Base-by-base conservation (phyloP, 106 monocot genomes). In the Dactylorhiza incarnata region DNA sequence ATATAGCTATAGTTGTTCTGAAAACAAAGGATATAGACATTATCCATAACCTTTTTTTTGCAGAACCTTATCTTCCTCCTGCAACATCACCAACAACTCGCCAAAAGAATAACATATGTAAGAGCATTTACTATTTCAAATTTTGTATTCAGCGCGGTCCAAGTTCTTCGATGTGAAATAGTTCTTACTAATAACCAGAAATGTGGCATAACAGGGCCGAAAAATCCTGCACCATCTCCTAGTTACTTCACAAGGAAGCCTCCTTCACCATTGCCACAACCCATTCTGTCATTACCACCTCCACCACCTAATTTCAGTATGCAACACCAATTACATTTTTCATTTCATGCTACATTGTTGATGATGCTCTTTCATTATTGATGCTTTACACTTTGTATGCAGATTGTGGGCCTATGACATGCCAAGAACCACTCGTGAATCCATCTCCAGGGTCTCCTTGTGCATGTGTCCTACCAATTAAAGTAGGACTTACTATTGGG, bases 401-500 rank as follows among this genome's bases (percentile, higher is more conserved):
- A 95, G 95, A 90, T 79, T 92, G 90, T 71, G 82, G 79, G 44
- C 58, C 73, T 20, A 78, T 88, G 59, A 17, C 78, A 17, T 95
- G 95, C 72, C 50, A 77, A 62, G 92, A 90, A 2, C 90, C 92
- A 26, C 46, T 81, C 37, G 86, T 84, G 66, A 89, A 93, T 81
- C 85, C 86, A 13, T 83, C 80, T 80, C 82, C 86, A 29, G 90
- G 93, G 73, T 85, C 95, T 29, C 82, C 84, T 43, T 96, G 95
- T 79, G 73, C 24, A 9, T 96, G 95, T 77, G 95, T 93, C 9
- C 55, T 80, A 72, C 95, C 95, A 74, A 96, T 96, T 73, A 93
- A 87, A 81, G 90, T 96, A 66, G 88, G 74, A 23, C 70, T 96
- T 49, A 88, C 84, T 23, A 63, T 97, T 59, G 74, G 78, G 51